Base-by-base conservation (phyloP, 129 eudicot species). In the Flaveria trinervia region DNA sequence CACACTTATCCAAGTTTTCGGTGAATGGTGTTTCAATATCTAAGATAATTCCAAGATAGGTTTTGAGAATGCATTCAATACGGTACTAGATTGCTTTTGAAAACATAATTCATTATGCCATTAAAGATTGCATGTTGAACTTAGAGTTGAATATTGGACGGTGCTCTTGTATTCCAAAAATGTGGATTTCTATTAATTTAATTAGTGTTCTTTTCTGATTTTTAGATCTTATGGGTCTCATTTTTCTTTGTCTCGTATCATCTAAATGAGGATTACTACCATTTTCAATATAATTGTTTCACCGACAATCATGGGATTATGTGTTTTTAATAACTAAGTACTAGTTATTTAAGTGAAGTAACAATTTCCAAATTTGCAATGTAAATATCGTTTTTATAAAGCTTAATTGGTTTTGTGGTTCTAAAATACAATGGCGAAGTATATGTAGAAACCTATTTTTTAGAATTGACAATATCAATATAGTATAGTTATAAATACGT, bases 11-110 rank as follows among this genome's bases (percentile, higher is more conserved):
- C 9, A 0, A 25, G 17, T 11, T 20, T 59, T 59, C 65, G 9
- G 7, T 59, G 10, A 59, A 59, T 59, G 67, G 28, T 61, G 67
- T 5, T 61, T 25, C 67, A 61, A 61, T 61, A 61, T 61, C 67
- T 61, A 43, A 61, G 17, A 26, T 61, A 25, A 39, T 25, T 61
- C 43, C 67, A 11, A 61, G 67, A 61, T 61, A 61, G 67, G 18
- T 25, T 26, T 61, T 26, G 8, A 25, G 2, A 61, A 61, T 56
- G 28, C 14, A 36, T 36, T 36, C 18, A 9, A 52, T 22, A 23
- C 10, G 33, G 33, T 22, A 59, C 33, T 22, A 59, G 33, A 3
- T 23, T 59, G 30, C 33, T 9, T 59, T 59, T 59, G 65, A 59
- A 59, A 20, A 59, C 30, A 11, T 49, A 22, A 57, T 59, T 11